phyloP scores from a whole-genome alignment of 257 asterid species.

The Linderniella brevidens region DNA sequence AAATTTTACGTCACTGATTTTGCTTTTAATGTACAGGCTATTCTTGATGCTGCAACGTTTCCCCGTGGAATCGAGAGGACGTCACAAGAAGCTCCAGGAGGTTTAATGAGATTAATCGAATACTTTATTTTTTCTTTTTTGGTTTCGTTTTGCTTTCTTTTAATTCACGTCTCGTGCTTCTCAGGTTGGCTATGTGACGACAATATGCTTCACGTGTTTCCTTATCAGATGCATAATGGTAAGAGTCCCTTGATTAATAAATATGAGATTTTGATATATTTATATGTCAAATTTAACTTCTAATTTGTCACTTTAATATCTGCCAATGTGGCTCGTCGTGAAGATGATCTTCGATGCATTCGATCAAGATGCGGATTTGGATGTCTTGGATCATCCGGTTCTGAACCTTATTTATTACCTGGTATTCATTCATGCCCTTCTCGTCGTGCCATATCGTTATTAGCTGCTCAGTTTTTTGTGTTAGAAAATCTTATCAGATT shows the following conservation, averaged over 20 bases:
- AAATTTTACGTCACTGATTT: too few relatives aligned
- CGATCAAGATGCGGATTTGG: constrained; percentile 75
- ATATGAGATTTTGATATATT: too few relatives aligned
- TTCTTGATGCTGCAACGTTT: constrained; percentile 83
- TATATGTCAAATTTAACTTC: too few relatives aligned
- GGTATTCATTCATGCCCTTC: constrained; percentile 8
- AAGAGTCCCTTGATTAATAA: constrained; percentile 14
- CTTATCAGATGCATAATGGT: constrained; percentile 89
- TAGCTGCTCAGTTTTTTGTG: neutral
- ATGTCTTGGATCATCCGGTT: constrained; percentile 78
- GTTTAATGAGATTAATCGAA: constrained; percentile 14
- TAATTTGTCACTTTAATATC: neutral
- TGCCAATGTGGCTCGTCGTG: too few relatives aligned
- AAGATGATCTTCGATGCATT: constrained; percentile 89
- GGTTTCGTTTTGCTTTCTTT: too few relatives aligned
- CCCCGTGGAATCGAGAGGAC: constrained; percentile 94
- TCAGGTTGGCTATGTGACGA: constrained; percentile 98
- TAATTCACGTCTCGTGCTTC: constrained; percentile 1
- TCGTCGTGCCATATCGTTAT: neutral
- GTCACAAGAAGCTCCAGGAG: constrained; percentile 96
- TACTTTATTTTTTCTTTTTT: too few relatives aligned
- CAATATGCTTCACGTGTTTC: constrained; percentile 82
- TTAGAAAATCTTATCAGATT: too few relatives aligned
- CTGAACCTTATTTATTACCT: constrained; percentile 66
- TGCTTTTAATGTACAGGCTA: constrained; percentile 31